Evolutionary conservation across 176 grass and related monocot genomes (phyloP).

Genomic region (Alopecurus myosuroides): DNA sequence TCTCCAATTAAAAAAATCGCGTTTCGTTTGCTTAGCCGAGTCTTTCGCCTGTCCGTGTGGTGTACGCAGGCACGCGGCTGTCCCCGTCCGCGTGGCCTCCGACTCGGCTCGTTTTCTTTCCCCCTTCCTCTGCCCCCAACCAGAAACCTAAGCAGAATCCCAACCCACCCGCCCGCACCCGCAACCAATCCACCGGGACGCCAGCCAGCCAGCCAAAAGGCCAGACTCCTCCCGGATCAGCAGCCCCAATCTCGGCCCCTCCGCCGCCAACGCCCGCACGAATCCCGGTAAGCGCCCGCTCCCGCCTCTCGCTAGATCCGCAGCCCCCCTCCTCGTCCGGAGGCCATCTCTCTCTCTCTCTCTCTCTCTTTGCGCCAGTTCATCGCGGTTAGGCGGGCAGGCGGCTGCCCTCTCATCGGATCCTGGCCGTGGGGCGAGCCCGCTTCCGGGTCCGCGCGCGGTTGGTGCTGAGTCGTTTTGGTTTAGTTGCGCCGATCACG

Average conservation of each 20-base stretch:
- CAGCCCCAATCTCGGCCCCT: neutral
- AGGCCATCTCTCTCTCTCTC: neutral
- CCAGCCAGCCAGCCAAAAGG: neutral
- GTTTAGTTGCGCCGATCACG: neutral
- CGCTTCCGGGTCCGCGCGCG: neutral
- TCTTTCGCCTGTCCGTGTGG: conserved; percentile 10
- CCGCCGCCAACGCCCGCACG: neutral
- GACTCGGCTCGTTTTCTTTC: neutral
- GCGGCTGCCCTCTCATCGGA: neutral
- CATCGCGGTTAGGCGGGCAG: neutral
- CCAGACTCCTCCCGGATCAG: neutral
- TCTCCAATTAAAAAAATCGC: too few relatives aligned
- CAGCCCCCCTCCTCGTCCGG: neutral
- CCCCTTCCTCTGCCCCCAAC: neutral
- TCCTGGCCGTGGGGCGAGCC: neutral
- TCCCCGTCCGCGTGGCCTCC: conserved; percentile 15
- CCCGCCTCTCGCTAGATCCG: neutral
- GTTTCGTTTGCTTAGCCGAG: conserved; percentile 32
- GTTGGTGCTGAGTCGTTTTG: neutral
- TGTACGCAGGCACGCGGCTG: conserved; percentile 15
- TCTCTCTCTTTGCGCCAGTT: neutral
- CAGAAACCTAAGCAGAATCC: conserved; percentile 24
- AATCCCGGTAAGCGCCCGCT: conserved; percentile 22
- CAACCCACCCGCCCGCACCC: neutral
- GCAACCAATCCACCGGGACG: neutral